Evolutionary conservation across 1,284 basidiomycete genomes (phyloP).

Genomic region (Malassezia slooffiae): DNA sequence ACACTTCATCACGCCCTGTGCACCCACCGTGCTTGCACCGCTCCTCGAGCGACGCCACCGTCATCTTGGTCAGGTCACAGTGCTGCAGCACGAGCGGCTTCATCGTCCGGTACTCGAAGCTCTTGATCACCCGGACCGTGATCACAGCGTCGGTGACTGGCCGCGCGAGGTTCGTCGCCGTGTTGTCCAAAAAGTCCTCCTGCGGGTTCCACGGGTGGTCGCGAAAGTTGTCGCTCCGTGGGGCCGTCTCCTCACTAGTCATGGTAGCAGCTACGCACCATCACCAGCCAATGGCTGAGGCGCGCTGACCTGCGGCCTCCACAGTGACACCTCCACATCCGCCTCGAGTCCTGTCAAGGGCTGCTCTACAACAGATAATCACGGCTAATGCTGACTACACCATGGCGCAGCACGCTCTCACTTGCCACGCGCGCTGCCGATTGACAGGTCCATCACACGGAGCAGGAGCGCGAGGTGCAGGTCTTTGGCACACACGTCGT

Average conservation of each 20-base stretch:
- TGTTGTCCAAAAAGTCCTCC: conserved; percentile 49
- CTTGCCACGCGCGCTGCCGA: too few species aligned
- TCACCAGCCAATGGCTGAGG: too few species aligned
- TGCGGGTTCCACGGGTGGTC: conserved; percentile 27
- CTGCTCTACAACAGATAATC: too few species aligned
- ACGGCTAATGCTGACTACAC: neutral
- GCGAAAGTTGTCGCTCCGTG: conserved; percentile 10
- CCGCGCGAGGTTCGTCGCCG: conserved; percentile 57
- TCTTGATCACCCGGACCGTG: conserved; percentile 89
- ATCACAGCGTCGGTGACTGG: conserved; percentile 66
- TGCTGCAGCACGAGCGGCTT: conserved; percentile 73
- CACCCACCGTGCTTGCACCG: conserved; percentile 56
- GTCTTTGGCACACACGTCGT: conserved; percentile 26
- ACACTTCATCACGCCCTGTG: neutral
- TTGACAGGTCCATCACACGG: conserved; percentile 30
- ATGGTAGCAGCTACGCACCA: too few species aligned
- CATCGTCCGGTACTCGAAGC: conserved; percentile 81
- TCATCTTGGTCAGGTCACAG: conserved; percentile 66
- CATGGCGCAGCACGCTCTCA: too few species aligned
- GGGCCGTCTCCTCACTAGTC: too few species aligned
- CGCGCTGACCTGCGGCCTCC: too few species aligned
- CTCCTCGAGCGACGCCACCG: conserved; percentile 66
- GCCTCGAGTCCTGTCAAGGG: too few species aligned
- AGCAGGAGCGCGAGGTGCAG: conserved; percentile 27
- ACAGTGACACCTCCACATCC: too few species aligned